Percentiles rank a stretch among this genome's conserved stretches.
phyloP scores from a whole-genome alignment of 2,329 filamentous ascomycete species.

The Penicillium sumatraense region DNA sequence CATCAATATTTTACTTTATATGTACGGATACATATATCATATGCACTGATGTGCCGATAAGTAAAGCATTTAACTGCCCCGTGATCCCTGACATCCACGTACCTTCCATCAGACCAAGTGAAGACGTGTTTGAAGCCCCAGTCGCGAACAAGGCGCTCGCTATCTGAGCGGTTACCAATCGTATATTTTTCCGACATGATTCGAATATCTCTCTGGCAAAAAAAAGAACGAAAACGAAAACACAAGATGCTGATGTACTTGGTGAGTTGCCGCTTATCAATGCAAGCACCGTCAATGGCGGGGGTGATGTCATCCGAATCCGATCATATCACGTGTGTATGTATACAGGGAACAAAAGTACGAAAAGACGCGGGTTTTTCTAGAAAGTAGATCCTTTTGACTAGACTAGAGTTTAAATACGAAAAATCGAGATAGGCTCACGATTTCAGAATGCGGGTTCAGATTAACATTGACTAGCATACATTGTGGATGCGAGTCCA shows the following conservation, averaged over 20 bases:
- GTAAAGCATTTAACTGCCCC: too few species aligned
- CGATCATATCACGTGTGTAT: neutral
- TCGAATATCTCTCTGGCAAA: too few species aligned
- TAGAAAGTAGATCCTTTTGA: neutral
- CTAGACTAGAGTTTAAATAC: neutral
- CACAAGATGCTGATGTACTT: neutral
- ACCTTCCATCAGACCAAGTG: conserved; percentile 65
- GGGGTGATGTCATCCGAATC: neutral
- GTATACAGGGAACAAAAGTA: neutral
- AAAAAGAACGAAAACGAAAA: too few species aligned
- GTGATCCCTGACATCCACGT: too few species aligned
- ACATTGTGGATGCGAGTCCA: neutral
- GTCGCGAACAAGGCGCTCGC: conserved; percentile 58
- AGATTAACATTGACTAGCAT: neutral
- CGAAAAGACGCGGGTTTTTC: neutral
- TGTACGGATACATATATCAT: too few species aligned
- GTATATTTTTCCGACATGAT: conserved; percentile 37
- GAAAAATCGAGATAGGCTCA: neutral
- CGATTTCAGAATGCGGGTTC: neutral
- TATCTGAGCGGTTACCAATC: conserved; percentile 47
- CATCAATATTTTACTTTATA: too few species aligned
- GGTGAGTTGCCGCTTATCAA: too few species aligned
- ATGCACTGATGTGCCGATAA: neutral
- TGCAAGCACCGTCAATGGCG: neutral
- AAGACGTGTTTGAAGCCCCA: conserved; percentile 67